These are phyloP conservation scores for Kwoniella dendrophila DNA, from an alignment of 768 basidiomycete genomes.

Conservation along the genomic window DNA sequence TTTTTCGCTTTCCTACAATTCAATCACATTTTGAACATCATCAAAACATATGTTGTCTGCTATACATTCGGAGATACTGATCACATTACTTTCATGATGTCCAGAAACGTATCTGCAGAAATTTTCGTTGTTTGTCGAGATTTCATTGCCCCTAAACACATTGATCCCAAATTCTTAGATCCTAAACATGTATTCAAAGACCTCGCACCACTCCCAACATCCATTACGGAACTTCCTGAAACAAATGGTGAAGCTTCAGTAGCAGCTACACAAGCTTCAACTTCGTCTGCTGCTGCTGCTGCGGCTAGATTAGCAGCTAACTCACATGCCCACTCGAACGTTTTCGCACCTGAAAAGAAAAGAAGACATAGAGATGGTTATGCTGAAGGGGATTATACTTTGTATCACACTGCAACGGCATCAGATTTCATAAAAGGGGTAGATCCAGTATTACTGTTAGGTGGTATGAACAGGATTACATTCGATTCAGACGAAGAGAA, in stretches of 20 bases:
- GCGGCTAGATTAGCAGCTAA: conserved; percentile 66
- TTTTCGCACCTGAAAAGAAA: conserved; percentile 97
- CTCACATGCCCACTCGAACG: conserved; percentile 70
- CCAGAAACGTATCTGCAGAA: conserved; percentile 96
- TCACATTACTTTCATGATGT: not conserved
- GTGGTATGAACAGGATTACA: conserved; percentile 68
- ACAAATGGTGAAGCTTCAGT: conserved; percentile 12
- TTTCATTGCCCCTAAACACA: conserved; percentile 89
- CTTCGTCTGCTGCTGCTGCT: conserved; percentile 46
- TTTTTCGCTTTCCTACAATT: not conserved
- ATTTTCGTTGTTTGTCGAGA: conserved; percentile 98
- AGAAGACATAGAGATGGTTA: conserved; percentile 90
- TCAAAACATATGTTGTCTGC: not conserved
- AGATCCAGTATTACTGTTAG: conserved; percentile 80
- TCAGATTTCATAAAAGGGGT: conserved; percentile 68
- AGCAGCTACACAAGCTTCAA: conserved; percentile 33
- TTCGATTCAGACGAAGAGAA: conserved; percentile 85
- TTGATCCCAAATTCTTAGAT: conserved; percentile 97
- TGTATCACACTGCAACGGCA: conserved; percentile 74
- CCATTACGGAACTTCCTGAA: conserved; percentile 35
- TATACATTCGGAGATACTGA: not conserved
- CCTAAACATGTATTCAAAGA: conserved; percentile 98
- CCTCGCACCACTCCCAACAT: conserved; percentile 42
- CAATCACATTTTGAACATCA: not conserved
- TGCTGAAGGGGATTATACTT: conserved; percentile 86